These are phyloP conservation scores for Boletus rubescentipes DNA, from an alignment of 768 basidiomycete species.

Conservation along the genomic window DNA sequence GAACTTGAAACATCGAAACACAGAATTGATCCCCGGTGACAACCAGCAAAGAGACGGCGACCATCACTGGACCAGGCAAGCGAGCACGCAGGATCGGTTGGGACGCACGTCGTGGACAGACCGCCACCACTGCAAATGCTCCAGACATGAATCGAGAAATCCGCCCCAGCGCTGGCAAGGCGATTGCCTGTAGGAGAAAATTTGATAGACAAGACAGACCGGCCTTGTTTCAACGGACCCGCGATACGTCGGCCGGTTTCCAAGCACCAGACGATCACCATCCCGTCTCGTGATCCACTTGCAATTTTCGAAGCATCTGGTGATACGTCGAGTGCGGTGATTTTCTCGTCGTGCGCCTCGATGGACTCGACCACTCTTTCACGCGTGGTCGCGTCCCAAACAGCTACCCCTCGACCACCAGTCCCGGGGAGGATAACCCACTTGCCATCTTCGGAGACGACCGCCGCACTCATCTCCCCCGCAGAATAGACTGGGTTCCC, in stretches of 20 bases:
- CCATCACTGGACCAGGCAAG: slow-evolving; percentile 22
- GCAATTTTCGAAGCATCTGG: slow-evolving; percentile 17
- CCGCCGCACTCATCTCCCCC: background rate
- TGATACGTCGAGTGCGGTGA: slow-evolving; percentile 24
- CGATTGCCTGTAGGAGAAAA: slow-evolving; percentile 24
- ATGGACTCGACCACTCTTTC: slow-evolving; percentile 6
- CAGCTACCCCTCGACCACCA: background rate
- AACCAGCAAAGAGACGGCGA: slow-evolving; percentile 18
- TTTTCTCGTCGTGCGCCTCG: slow-evolving; percentile 13
- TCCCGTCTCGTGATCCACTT: slow-evolving; percentile 22
- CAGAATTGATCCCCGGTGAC: slow-evolving; percentile 9
- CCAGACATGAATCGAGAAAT: slow-evolving; percentile 12
- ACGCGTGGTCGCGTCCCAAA: slow-evolving; percentile 10
- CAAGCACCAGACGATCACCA: slow-evolving; percentile 22
- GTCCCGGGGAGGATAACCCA: slow-evolving; percentile 9
- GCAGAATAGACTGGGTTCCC: background rate
- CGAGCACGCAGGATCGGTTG: slow-evolving; percentile 7
- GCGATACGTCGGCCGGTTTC: slow-evolving; percentile 13
- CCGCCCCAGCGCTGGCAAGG: slow-evolving; percentile 14
- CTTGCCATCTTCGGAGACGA: slow-evolving; percentile 19
- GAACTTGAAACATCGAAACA: slow-evolving; percentile 11
- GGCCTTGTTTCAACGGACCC: slow-evolving; percentile 17
- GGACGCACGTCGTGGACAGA: background rate
- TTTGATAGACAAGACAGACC: slow-evolving; percentile 9
- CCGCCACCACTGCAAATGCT: background rate